Base-by-base conservation (phyloP, 176 grass and related monocot genomes). In the Triticum monococcum region DNA sequence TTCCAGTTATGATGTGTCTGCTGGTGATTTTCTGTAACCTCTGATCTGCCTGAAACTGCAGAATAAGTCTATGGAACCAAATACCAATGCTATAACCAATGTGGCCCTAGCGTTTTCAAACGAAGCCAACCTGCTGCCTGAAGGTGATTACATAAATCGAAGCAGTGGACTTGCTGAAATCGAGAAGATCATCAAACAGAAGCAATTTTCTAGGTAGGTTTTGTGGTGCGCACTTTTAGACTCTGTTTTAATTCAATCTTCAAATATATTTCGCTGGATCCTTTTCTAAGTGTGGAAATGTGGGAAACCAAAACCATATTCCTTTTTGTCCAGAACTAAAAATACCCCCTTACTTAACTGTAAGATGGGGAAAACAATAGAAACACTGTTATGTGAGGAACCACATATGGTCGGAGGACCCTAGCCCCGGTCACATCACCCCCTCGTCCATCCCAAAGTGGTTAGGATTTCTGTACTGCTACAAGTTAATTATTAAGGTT, bases 131-230 rank as follows among this genome's bases (percentile, higher is more conserved):
- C 28, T 72, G 14, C 83, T 86, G 38, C 35, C 67, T 24, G 61
- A 83, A 63, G 83, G 68, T 71, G 46, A 88, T 61, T 30, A 31
- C 28, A 81, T 11, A 33, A 79, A 92, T 90, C 76, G 5, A 61
- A 67, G 41, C 61, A 72, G 16, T 60, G 64, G 17, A 25, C 22
- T 95, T 77, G 69, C 70, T 88, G 88, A 92, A 81, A 78, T 95
- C 54, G 90, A 95, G 77, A 87, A 77, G 60, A 86, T 87, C 22
- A 80, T 95, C 68, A 92, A 81, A 56, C 85, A 88, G 85, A 92
- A 62, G 31, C 28, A 48, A 72, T 95, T 95, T 78, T 86, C 90
- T 18, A 90, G 93, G 93, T 38, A 92, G 41, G 86, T 88, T 84
- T 73, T 78, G 20, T 23, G 9, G 18, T 89, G 64, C 56, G 25